These are phyloP conservation scores for Torulaspora gathmanii DNA, from an alignment of 805 yeast species.

Conservation along the genomic window DNA sequence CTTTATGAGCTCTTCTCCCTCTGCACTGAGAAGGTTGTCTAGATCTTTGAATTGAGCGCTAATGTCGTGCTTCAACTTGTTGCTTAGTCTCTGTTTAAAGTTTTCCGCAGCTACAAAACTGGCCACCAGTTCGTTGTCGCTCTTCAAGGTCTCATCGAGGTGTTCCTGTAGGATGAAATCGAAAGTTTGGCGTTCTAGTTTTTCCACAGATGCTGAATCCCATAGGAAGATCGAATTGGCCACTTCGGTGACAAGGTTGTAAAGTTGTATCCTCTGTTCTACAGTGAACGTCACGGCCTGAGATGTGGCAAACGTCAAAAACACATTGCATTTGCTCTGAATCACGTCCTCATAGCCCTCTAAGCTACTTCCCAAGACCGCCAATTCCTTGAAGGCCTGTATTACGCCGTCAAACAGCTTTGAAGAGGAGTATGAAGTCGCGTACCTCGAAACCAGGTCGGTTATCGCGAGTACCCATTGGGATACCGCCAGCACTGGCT, in stretches of 20 bases:
- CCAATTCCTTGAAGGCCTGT: conserved; percentile 13
- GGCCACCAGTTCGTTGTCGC: conserved; percentile 11
- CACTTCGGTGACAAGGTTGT: conserved; percentile 12
- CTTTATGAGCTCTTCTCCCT: neutral
- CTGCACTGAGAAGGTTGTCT: conserved; percentile 5
- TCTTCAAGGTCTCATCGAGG: conserved; percentile 11
- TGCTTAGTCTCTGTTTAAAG: conserved; percentile 12
- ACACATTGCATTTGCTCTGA: conserved; percentile 7
- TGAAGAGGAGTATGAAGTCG: conserved; percentile 13
- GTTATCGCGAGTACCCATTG: conserved; percentile 28
- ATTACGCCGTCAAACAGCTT: conserved; percentile 20
- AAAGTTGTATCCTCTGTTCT: conserved; percentile 22
- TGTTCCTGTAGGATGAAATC: conserved; percentile 14
- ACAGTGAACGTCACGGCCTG: conserved; percentile 13
- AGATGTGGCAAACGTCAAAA: conserved; percentile 16
- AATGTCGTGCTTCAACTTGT: conserved; percentile 10
- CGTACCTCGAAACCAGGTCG: conserved; percentile 19
- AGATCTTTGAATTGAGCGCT: conserved; percentile 7
- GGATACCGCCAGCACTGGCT: conserved; percentile 18
- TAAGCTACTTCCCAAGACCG: neutral
- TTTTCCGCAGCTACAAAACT: conserved; percentile 13
- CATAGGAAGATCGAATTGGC: conserved; percentile 11
- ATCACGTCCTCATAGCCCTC: conserved; percentile 13
- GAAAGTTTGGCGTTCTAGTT: conserved; percentile 12
- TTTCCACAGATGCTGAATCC: conserved; percentile 7